Evolutionary conservation across 2,329 filamentous ascomycete species (phyloP).

Genomic region (Pseudogymnoascus sp.): DNA sequence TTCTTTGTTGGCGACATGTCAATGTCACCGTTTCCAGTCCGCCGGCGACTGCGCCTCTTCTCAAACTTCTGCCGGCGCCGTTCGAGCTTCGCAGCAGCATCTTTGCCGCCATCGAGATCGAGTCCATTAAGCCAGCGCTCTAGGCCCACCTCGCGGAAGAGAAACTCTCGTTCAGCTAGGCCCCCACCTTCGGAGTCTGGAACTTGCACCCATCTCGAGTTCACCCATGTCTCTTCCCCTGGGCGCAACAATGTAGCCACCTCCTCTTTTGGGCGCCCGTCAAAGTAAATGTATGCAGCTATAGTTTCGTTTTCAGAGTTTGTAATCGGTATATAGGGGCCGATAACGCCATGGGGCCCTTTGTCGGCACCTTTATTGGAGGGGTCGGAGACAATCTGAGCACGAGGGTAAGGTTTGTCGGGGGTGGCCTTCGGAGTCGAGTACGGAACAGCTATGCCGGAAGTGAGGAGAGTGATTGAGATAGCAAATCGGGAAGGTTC

Average conservation of each 20-base stretch:
- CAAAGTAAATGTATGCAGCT: conserved; percentile 98
- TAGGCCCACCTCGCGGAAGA: conserved; percentile 93
- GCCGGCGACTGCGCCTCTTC: conserved; percentile 57
- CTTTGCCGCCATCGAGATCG: conserved; percentile 80
- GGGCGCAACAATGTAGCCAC: conserved; percentile 87
- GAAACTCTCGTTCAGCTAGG: conserved; percentile 88
- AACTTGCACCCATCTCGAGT: conserved; percentile 94
- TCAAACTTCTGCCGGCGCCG: conserved; percentile 76
- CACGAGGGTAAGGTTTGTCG: conserved; percentile 69
- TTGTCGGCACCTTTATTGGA: conserved; percentile 45
- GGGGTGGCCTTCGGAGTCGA: conserved; percentile 75
- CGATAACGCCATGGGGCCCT: conserved; percentile 53
- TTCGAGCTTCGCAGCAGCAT: conserved; percentile 82
- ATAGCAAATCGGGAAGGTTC: conserved; percentile 96
- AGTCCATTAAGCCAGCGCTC: conserved; percentile 95
- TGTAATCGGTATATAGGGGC: conserved; percentile 86
- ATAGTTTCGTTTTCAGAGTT: conserved; percentile 93
- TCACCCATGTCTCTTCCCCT: conserved; percentile 98
- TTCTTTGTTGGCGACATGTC: conserved; percentile 28
- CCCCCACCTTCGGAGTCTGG: conserved; percentile 86
- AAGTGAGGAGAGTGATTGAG: conserved; percentile 89
- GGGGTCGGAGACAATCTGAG: conserved; percentile 70
- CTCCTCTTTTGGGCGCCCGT: conserved; percentile 90
- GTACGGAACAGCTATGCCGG: conserved; percentile 83
- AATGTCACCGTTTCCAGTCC: conserved; percentile 39